Base-by-base conservation (phyloP, 2,329 filamentous ascomycete genomes). In the Biscogniauxia sp. region DNA sequence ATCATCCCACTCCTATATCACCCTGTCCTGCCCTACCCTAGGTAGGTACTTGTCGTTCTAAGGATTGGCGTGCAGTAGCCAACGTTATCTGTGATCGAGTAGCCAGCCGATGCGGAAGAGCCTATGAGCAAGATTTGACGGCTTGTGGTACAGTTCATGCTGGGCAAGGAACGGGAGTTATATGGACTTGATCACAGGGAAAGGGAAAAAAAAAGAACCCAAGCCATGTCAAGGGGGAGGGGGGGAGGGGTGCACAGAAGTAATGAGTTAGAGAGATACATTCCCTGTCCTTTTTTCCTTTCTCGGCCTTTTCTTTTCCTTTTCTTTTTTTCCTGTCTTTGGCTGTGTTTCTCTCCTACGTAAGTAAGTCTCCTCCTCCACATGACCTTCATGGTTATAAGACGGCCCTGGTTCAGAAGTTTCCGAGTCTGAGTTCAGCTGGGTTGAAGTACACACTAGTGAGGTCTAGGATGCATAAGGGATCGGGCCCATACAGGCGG, bases 31-130 rank as follows among this genome's bases (percentile, higher is more conserved):
- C 53, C 52, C 57, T 45, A 13, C 15, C 15, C 37, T 59, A 23
- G 2, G 2, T 59, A 23, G 2, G 2, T 23, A 58, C 56, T 65
- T 53, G 62, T 20, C 64, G 61, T 66, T 64, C 64, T 63, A 63
- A 61, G 65, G 60, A n/a, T 59, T 58, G 49, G 25, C 55, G 57
- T 32, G 55, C 52, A 54, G 51, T 51, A 57, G 15, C 57, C 26
- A 19, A 58, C 41, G 23, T 37, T 19, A 20, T 45, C 50, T 49
- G 25, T 56, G 23, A 53, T 50, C 50, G 37, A 45, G 51, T 55
- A 28, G 57, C 23, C 58, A 58, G 57, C 11, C 20, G 37, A 58
- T 61, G 61, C 55, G 37, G 57, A 59, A 49, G 55, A 56, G 54
- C 59, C 52, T 2, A 32, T 26, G 28, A 26, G 23, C 8, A 54